A percentile compares a stretch with the other conserved stretches of the same genome.
Evolutionary conservation across 2,329 filamentous ascomycete species (phyloP).

Genomic region (Aureobasidium vineae): DNA sequence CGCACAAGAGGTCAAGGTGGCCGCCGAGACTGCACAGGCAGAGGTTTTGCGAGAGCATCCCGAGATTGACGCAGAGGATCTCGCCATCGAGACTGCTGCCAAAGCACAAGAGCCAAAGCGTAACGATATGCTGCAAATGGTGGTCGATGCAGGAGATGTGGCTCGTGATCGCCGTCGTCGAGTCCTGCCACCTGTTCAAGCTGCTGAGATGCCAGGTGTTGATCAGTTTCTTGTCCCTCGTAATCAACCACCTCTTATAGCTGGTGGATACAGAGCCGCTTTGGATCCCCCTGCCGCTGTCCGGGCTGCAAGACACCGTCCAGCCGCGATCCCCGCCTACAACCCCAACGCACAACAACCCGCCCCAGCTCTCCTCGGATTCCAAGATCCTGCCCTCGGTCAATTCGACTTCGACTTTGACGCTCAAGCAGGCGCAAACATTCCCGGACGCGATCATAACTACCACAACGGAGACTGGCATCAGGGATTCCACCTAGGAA

Average conservation of each 20-base stretch:
- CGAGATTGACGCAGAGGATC: slow-evolving; percentile 55
- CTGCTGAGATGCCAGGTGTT: not conserved
- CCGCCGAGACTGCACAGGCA: slow-evolving; percentile 58
- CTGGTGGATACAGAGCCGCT: not conserved
- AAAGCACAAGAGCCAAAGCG: not conserved
- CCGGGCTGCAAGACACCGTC: not conserved
- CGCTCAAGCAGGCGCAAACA: not conserved
- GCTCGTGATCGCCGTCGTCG: no score
- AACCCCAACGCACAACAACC: not conserved
- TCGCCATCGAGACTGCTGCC: slow-evolving; percentile 61
- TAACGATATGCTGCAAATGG: no score
- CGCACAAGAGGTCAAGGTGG: slow-evolving; percentile 60
- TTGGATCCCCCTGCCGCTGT: not conserved
- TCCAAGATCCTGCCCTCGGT: not conserved
- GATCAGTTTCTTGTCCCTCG: not conserved
- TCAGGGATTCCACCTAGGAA: no score
- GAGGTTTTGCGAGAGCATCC: slow-evolving; percentile 60
- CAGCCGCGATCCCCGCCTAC: not conserved
- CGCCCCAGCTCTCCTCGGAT: not conserved
- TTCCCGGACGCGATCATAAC: not conserved
- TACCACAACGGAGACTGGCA: not conserved
- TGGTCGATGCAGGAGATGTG: no score
- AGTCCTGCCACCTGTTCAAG: no score
- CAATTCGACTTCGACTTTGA: not conserved
- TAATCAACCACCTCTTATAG: not conserved